These are phyloP conservation scores for Podaxis sp. DNA, from an alignment of 768 basidiomycete species.

Conservation along the genomic window DNA sequence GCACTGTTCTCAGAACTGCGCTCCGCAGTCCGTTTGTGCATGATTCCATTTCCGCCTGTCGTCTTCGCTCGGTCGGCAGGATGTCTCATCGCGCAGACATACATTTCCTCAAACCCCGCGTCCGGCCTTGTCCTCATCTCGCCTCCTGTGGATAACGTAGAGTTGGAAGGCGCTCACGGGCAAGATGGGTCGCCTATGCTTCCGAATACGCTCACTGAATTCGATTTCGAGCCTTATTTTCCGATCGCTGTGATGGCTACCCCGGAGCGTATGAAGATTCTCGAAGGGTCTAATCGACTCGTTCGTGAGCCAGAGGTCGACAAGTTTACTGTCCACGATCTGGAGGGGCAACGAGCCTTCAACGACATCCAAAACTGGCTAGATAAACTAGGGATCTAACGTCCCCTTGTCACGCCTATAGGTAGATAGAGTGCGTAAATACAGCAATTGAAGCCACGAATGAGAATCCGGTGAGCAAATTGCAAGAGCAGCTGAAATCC, in stretches of 20 bases:
- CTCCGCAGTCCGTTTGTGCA: slow-evolving; percentile 35
- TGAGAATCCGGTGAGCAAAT: neutral
- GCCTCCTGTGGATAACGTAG: slow-evolving; percentile 41
- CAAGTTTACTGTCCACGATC: slow-evolving; percentile 25
- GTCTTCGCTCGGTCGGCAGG: slow-evolving; percentile 45
- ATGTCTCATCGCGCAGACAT: slow-evolving; percentile 59
- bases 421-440: neutral
- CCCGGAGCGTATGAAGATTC: slow-evolving; percentile 24
- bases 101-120: slow-evolving; percentile 65
- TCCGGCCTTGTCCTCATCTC: slow-evolving; percentile 58
- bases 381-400: slow-evolving; percentile 47
- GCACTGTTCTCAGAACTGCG: slow-evolving; percentile 30
- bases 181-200: slow-evolving; percentile 17
- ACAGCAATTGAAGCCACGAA: neutral
- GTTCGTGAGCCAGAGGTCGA: slow-evolving; percentile 33
- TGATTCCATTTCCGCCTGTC: slow-evolving; percentile 53
- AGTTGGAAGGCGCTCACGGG: slow-evolving; percentile 19
- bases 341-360: slow-evolving; percentile 35
- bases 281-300: slow-evolving; percentile 37
- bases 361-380: slow-evolving; percentile 47
- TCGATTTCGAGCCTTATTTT: slow-evolving; percentile 58
- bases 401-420: neutral
- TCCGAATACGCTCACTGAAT: slow-evolving; percentile 40
- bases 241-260: slow-evolving; percentile 50
- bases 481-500: neutral